These are phyloP conservation scores for Malassezia obtusa DNA, from an alignment of 1,284 basidiomycete genomes.

Conservation along the genomic window DNA sequence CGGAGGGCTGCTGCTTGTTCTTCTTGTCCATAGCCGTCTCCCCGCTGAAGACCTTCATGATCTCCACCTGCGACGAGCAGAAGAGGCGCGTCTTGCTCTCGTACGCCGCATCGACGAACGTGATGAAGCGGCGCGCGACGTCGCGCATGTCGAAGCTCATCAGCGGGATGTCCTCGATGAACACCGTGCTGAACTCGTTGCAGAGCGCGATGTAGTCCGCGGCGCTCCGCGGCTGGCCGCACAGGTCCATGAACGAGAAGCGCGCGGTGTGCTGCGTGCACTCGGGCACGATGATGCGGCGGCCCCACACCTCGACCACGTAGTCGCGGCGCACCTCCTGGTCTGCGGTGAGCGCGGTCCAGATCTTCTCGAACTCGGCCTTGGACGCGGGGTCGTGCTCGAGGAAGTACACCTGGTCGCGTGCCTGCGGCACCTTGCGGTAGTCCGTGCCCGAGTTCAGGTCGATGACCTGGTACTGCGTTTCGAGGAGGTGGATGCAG, in stretches of 20 bases:
- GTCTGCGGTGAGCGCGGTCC: slow-evolving; percentile 60
- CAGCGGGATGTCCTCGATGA: slow-evolving; percentile 72
- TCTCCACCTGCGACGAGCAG: slow-evolving; percentile 33
- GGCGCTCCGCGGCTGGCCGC: slow-evolving; percentile 78
- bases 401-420: slow-evolving; percentile 83
- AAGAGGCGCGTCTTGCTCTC: slow-evolving; percentile 44
- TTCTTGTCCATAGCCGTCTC: slow-evolving; percentile 18
- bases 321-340: slow-evolving; percentile 59
- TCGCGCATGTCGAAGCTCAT: slow-evolving; percentile 82
- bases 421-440: slow-evolving; percentile 40
- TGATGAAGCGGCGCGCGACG: slow-evolving; percentile 80
- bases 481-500: slow-evolving; percentile 84
- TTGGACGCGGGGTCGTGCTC: slow-evolving; percentile 62
- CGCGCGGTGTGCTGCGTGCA: slow-evolving; percentile 60
- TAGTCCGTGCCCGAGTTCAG: slow-evolving; percentile 85
- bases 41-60: slow-evolving; percentile 39
- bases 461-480: slow-evolving; percentile 74
- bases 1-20: slow-evolving; percentile 14
- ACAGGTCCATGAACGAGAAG: slow-evolving; percentile 79
- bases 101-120: slow-evolving; percentile 78
- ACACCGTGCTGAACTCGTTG: slow-evolving; percentile 72
- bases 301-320: slow-evolving; percentile 75
- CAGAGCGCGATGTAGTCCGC: slow-evolving; percentile 95
- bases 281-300: slow-evolving; percentile 63
- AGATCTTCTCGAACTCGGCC: slow-evolving; percentile 70